These are phyloP conservation scores for Haplographium delicatum DNA, from an alignment of 495 filamentous ascomycete species.

Conservation along the genomic window DNA sequence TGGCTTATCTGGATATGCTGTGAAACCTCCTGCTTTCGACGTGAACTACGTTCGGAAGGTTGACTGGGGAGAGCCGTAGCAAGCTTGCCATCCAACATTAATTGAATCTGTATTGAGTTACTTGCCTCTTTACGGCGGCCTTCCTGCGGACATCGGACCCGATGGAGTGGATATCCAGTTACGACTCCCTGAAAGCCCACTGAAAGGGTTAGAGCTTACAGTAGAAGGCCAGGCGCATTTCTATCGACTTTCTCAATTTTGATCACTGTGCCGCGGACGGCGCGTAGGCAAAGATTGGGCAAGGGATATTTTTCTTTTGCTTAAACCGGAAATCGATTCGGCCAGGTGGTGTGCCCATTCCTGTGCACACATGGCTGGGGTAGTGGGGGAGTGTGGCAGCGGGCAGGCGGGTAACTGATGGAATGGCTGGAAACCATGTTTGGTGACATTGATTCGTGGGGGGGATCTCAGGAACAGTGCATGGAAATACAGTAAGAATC, in stretches of 20 bases:
- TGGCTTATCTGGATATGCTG: too few species aligned
- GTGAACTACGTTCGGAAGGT: too few species aligned
- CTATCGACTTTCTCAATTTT: too few species aligned
- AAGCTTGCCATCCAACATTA: not conserved
- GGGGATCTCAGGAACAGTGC: too few species aligned
- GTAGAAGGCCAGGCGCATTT: too few species aligned
- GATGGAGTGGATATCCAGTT: not conserved
- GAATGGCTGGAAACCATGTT: not conserved
- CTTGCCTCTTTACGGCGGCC: not conserved
- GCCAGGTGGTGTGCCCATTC: not conserved
- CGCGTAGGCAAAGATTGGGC: not conserved
- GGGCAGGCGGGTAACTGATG: not conserved
- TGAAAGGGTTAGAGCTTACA: too few species aligned
- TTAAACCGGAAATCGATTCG: not conserved
- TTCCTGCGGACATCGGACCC: not conserved
- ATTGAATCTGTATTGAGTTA: not conserved
- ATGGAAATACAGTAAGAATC: not conserved
- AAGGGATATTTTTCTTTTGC: not conserved
- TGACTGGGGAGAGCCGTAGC: too few species aligned
- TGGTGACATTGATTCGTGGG: not conserved
- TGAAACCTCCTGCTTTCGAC: too few species aligned
- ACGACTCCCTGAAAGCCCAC: not conserved
- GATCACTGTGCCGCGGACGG: not conserved
- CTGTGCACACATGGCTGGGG: not conserved
- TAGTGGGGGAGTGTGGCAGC: conserved; percentile 8